Base-by-base conservation (phyloP, 108 stramenopile species). In the Cyclotella cryptica region DNA sequence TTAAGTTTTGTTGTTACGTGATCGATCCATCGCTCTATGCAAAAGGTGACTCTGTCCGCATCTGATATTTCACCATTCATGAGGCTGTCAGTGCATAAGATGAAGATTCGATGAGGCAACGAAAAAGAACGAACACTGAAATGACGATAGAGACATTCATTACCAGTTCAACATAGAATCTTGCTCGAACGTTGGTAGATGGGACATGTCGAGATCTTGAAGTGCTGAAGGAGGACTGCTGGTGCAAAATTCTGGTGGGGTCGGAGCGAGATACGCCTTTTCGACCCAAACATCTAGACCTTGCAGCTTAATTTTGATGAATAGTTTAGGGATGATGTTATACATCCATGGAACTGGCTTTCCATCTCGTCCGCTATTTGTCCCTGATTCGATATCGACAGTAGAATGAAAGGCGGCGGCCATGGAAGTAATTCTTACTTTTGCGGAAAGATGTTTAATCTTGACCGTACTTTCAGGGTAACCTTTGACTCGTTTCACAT, bases 231-330 rank as follows among this genome's bases (percentile, higher is more conserved):
- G 66, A 22, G 43, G 52, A 40, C 30, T 63, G 13, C 28, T 47
- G 35, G n/a, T 46, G 55, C 72, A 72, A 10, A 44, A 52, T 10
- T 60, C 71, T 29, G 78, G 78, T 22, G 73, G 64, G 3, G 26
- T 47, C 18, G 79, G 79, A 10, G 79, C 79, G 17, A 79, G 45
- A 44, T 79, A 79, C 6, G 54, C 66, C 73, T 79, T 79, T 45
- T 79, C 79, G 15, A 74, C 53, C 29, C 59, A 28, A 14, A 79
- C 24, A 14, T 28, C 35, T 30, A 79, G 26, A 19, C 66, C 51
- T 42, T 35, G 64, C 21, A 79, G 42, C 40, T 66, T 67, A 27
- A 76, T 54, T 41, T 43, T 39, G 30, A 68, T 44, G 11, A 55
- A 57, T 13, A 66, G 75, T 1, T 64, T 65, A 30, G 66, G 66